phyloP scores from a whole-genome alignment of 768 basidiomycete genomes.

The Russula ochroleuca region DNA sequence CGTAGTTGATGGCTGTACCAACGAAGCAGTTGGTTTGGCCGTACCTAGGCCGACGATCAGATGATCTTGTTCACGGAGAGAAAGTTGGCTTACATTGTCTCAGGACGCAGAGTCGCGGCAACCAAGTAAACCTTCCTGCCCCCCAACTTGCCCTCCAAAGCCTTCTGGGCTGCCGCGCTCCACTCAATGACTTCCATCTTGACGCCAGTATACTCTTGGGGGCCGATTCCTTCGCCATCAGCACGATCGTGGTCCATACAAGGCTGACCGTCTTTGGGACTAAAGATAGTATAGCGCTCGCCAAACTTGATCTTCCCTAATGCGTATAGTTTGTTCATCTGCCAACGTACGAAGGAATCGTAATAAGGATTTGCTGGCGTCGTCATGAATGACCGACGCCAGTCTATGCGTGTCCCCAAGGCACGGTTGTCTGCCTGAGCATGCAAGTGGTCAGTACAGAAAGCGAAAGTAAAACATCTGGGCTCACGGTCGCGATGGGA shows the following conservation, averaged over 20 bases:
- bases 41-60: conserved; percentile 53
- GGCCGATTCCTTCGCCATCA: conserved; percentile 91
- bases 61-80: background rate
- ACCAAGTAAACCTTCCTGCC: conserved; percentile 85
- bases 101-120: conserved; percentile 93
- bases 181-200: conserved; percentile 93
- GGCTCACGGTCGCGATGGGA: conserved; percentile 76
- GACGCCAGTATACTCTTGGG: conserved; percentile 91
- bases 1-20: conserved; percentile 85
- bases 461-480: background rate
- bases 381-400: conserved; percentile 92
- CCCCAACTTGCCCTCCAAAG: conserved; percentile 63
- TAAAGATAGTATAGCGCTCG: conserved; percentile 97
- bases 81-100: conserved; percentile 73
- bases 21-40: conserved; percentile 99
- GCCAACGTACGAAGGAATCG: conserved; percentile 96
- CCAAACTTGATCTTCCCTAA: conserved; percentile 97
- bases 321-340: conserved; percentile 85
- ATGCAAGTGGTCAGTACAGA: conserved; percentile 27
- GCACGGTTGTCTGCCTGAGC: conserved; percentile 65
- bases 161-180: conserved; percentile 62
- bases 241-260: conserved; percentile 99
- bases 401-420: conserved; percentile 95
- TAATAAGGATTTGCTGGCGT: conserved; percentile 97
- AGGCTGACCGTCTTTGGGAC: conserved; percentile 96